A percentile compares a stretch with the other conserved stretches of the same genome.
Evolutionary conservation across 116 monocot species (phyloP).

Genomic region (Phalaenopsis hybrid): DNA sequence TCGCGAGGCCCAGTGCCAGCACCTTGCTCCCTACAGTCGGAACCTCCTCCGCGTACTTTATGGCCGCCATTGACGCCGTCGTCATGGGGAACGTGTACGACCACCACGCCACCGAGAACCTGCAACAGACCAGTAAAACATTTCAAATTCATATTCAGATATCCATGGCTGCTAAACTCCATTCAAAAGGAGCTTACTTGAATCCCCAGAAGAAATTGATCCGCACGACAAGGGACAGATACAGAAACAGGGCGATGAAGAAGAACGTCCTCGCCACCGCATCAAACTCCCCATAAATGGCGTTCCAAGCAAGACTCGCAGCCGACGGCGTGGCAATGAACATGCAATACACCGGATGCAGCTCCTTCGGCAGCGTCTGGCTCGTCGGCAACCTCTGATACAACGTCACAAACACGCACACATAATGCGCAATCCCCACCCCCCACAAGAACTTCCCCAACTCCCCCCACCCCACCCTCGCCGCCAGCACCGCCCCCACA

Average conservation of each 20-base stretch:
- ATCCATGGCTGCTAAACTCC: background rate
- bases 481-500: slow-evolving; percentile 70
- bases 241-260: slow-evolving; percentile 88
- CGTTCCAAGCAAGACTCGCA: slow-evolving; percentile 71
- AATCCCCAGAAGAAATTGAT: slow-evolving; percentile 92
- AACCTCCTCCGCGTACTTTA: slow-evolving; percentile 71
- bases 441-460: slow-evolving; percentile 76
- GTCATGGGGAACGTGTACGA: slow-evolving; percentile 97
- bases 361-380: slow-evolving; percentile 80
- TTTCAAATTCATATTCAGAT: no score
- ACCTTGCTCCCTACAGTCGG: slow-evolving; percentile 56
- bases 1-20: slow-evolving; percentile 54
- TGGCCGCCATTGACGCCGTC: slow-evolving; percentile 67
- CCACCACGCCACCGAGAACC: slow-evolving; percentile 95
- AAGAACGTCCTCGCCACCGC: slow-evolving; percentile 57
- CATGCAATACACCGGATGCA: slow-evolving; percentile 90
- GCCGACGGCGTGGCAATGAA: slow-evolving; percentile 91
- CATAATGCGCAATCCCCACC: slow-evolving; percentile 77
- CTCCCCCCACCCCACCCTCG: slow-evolving; percentile 65
- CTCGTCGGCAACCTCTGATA: slow-evolving; percentile 87
- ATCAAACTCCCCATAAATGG: slow-evolving; percentile 69
- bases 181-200: slow-evolving; percentile 24
- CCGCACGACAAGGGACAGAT: slow-evolving; percentile 65
- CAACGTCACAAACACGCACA: slow-evolving; percentile 77
- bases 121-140: slow-evolving; percentile 5